Conservation (phyloP, 768 basidiomycete species). For the Suillus clintonianus region DNA sequence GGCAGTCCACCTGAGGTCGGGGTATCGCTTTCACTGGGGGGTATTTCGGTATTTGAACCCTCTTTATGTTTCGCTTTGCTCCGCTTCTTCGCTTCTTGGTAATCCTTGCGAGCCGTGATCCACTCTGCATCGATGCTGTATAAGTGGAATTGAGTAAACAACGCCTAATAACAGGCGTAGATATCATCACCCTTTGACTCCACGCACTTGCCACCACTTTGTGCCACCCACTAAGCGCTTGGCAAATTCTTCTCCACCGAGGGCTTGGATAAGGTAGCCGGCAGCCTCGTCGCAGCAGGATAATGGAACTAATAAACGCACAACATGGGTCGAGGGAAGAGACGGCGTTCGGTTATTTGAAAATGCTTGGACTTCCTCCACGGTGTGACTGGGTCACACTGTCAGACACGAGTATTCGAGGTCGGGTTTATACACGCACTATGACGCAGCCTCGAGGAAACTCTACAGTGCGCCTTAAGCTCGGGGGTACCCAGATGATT, state of each 20-base stretch:
- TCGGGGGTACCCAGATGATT: background rate
- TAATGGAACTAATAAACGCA: constrained; percentile 72
- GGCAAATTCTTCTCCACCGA: constrained; percentile 81
- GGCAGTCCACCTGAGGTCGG: constrained; percentile 13
- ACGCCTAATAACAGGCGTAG: constrained; percentile 21
- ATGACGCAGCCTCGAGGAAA: constrained; percentile 74
- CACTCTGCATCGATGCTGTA: constrained; percentile 82
- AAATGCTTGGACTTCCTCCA: constrained; percentile 81
- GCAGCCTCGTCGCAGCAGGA: constrained; percentile 78
- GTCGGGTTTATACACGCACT: constrained; percentile 43
- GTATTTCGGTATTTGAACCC: background rate
- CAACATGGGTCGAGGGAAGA: constrained; percentile 80
- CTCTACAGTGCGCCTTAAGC: constrained; percentile 39
- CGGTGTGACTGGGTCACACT: constrained; percentile 60
- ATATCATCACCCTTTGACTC: constrained; percentile 70
- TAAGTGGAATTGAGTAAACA: constrained; percentile 9
- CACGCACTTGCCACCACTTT: constrained; percentile 98
- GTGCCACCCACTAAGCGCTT: constrained; percentile 79
- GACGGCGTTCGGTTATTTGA: constrained; percentile 81
- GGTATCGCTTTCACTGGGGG: background rate
- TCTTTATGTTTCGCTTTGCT: constrained; percentile 46
- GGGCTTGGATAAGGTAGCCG: constrained; percentile 64
- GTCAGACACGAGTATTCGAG: background rate
- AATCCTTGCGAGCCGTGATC: constrained; percentile 85
- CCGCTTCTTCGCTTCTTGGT: constrained; percentile 64